Conservation (phyloP, 345 rosid genomes). For the Alliaria petiolata region DNA sequence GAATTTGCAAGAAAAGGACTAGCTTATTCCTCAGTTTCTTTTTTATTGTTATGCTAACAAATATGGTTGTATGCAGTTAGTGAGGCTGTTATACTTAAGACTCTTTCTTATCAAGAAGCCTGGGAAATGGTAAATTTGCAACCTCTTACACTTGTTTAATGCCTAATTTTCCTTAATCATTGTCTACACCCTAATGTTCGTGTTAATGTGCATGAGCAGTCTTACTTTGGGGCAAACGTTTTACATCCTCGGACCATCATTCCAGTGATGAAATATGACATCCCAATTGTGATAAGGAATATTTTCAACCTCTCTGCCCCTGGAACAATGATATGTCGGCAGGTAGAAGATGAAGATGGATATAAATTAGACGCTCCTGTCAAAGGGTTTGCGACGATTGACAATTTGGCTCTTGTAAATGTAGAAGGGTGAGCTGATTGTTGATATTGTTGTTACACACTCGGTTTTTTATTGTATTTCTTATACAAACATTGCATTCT, state of each 20-base stretch:
- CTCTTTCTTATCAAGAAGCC: constrained; percentile 94
- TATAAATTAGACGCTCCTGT: constrained; percentile 55
- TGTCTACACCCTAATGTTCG: constrained; percentile 6
- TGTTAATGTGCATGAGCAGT: constrained; percentile 50
- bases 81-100: constrained; percentile 83
- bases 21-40: constrained; percentile 1
- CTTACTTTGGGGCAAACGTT: constrained; percentile 97
- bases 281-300: constrained; percentile 93
- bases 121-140: constrained; percentile 89
- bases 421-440: constrained; percentile 79
- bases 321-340: constrained; percentile 85
- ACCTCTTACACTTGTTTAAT: constrained; percentile 9
- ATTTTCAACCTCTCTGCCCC: constrained; percentile 83
- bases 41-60: not conserved
- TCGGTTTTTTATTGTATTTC: not conserved
- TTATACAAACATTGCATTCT: constrained; percentile 14
- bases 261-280: constrained; percentile 89
- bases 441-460: not conserved
- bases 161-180: not conserved
- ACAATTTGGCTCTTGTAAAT: constrained; percentile 91
- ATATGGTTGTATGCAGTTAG: constrained; percentile 59
- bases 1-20: not conserved
- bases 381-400: constrained; percentile 94
- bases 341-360: constrained; percentile 49
- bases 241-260: constrained; percentile 98